Evolutionary conservation across 495 filamentous ascomycete species (phyloP).

Genomic region (Penicillium cataractarum): DNA sequence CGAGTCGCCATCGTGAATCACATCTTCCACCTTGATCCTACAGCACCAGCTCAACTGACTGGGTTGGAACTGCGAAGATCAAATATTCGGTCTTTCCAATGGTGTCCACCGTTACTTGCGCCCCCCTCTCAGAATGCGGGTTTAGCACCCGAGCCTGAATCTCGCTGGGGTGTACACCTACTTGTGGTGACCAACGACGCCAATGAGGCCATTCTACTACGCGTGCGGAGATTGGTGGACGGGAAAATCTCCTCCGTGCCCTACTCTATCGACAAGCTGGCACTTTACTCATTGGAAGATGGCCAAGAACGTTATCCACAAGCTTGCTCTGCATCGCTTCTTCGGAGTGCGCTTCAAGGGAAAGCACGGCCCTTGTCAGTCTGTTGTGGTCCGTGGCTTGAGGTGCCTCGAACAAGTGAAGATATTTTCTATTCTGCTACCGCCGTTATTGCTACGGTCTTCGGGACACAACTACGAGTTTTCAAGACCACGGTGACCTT

Average conservation of each 20-base stretch:
- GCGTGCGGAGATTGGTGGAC: slow-evolving; percentile 10
- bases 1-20: slow-evolving; percentile 50
- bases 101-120: slow-evolving; percentile 42
- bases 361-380: slow-evolving; percentile 29
- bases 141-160: slow-evolving; percentile 23
- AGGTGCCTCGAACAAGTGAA: neutral
- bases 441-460: slow-evolving; percentile 34
- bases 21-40: slow-evolving; percentile 30
- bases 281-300: slow-evolving; percentile 23
- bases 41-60: slow-evolving; percentile 12
- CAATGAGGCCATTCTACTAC: slow-evolving; percentile 45
- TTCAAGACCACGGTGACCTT: slow-evolving; percentile 32
- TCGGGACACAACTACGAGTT: slow-evolving; percentile 35
- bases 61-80: slow-evolving; percentile 28
- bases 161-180: slow-evolving; percentile 47
- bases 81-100: slow-evolving; percentile 47
- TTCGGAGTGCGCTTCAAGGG: slow-evolving; percentile 30
- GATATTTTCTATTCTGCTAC: slow-evolving; percentile 18
- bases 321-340: slow-evolving; percentile 33
- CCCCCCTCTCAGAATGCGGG: neutral
- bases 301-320: slow-evolving; percentile 15
- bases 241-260: neutral
- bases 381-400: slow-evolving; percentile 46
- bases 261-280: slow-evolving; percentile 33
- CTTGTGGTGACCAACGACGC: slow-evolving; percentile 45